Conservation (phyloP, 345 rosid species). For the Carallia brachiata region DNA sequence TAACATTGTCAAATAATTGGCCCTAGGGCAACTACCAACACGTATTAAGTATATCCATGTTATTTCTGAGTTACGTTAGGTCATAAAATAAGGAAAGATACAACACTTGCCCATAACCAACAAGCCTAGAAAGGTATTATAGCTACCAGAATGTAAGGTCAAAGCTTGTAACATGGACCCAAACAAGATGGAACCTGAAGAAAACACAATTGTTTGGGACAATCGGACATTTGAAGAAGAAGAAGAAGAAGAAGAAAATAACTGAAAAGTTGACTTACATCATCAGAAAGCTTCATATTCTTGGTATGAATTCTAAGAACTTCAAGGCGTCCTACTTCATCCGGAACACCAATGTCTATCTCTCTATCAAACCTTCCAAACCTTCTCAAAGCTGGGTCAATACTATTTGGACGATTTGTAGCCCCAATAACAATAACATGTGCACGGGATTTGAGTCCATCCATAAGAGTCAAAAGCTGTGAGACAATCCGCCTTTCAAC, state of each 20-base stretch:
- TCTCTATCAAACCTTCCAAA: conserved; percentile 54
- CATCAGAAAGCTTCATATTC: conserved; percentile 52
- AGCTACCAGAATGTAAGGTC: too few relatives aligned
- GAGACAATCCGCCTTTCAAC: conserved; percentile 69
- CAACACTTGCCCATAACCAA: too few relatives aligned
- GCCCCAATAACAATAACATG: conserved; percentile 53
- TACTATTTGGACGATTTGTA: conserved; percentile 47
- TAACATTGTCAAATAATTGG: background rate
- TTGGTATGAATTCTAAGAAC: conserved; percentile 54
- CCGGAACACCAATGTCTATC: conserved; percentile 52
- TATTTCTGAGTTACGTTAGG: too few relatives aligned
- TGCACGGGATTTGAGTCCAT: conserved; percentile 46
- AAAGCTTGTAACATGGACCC: too few relatives aligned
- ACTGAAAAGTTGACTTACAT: conserved; percentile 28
- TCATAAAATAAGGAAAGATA: too few relatives aligned
- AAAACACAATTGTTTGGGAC: too few relatives aligned
- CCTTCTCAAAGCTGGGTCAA: conserved; percentile 51
- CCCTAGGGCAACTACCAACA: too few relatives aligned
- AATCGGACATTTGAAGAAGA: too few relatives aligned
- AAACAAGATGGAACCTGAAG: too few relatives aligned
- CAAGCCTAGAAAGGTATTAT: too few relatives aligned
- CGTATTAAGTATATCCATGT: too few relatives aligned
- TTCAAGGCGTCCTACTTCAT: conserved; percentile 49
- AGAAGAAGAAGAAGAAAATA: too few relatives aligned
- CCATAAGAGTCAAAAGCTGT: conserved; percentile 56